Conservation (phyloP, 441 rosid genomes). For the Daphne laureola region DNA sequence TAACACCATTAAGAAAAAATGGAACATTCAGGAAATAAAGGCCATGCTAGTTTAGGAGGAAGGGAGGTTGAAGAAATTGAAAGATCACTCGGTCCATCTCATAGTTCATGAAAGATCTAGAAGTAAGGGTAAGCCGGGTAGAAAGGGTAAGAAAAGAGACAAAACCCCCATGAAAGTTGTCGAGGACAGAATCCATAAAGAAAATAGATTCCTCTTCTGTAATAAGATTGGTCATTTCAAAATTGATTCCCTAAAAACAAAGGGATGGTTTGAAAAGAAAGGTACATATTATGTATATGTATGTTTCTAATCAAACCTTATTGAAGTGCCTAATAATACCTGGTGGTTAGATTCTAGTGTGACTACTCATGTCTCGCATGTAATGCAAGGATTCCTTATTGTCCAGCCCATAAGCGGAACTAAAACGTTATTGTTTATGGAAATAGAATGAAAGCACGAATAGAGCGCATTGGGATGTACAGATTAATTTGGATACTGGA, state of each 20-base stretch:
- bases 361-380: background rate
- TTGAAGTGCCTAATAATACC: no score
- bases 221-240: no score
- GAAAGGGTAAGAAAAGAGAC: background rate
- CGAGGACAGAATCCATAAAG: background rate
- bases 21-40: no score
- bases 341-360: no score
- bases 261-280: no score
- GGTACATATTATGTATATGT: background rate
- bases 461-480: background rate
- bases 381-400: background rate
- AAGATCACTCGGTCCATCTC: background rate
- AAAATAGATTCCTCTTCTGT: background rate
- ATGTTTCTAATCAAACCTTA: background rate
- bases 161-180: background rate
- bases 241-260: no score
- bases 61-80: no score
- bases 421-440: background rate
- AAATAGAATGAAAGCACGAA: background rate
- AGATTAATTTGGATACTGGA: background rate
- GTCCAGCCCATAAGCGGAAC: background rate
- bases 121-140: background rate
- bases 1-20: no score
- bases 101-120: background rate
- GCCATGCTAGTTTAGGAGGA: no score